Evolutionary conservation across 345 rosid species (phyloP).

Genomic region (Eutrema yunnanense): DNA sequence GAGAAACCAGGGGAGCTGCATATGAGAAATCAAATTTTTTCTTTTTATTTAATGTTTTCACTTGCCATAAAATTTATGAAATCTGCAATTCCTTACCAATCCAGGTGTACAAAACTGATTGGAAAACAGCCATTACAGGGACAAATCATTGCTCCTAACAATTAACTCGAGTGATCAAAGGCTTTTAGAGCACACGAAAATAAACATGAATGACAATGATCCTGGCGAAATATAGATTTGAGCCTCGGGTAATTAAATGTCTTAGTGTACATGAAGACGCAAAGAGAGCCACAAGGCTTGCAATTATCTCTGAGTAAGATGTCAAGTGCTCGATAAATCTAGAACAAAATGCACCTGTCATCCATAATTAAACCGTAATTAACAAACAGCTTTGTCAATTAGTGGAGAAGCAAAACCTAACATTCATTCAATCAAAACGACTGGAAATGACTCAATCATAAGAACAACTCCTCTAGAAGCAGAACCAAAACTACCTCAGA

Average conservation of each 20-base stretch:
- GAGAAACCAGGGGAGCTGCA: conserved; percentile 82
- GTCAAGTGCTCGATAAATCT: conserved; percentile 57
- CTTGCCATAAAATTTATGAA: not conserved
- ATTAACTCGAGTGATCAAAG: conserved; percentile 1
- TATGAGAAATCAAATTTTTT: conserved; percentile 40
- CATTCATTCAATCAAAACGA: not conserved
- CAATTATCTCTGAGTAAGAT: conserved; percentile 66
- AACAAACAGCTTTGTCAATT: not conserved
- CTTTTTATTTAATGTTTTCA: not conserved
- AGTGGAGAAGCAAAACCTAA: not conserved
- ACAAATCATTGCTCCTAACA: conserved; percentile 75
- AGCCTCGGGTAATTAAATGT: not conserved
- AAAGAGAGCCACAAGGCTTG: conserved; percentile 96
- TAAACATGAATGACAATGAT: not conserved
- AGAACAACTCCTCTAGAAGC: not conserved
- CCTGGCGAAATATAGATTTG: not conserved
- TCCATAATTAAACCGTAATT: not conserved
- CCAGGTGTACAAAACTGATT: conserved; percentile 75
- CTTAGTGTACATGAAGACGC: conserved; percentile 77
- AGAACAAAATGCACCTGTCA: conserved; percentile 55
- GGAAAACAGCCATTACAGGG: conserved; percentile 73
- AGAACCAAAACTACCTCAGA: conserved; percentile 50
- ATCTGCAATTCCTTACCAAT: conserved; percentile 47
- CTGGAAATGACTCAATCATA: not conserved
- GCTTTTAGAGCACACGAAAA: not conserved